These are phyloP conservation scores for Elongisporangium senticosum DNA, from an alignment of 352 stramenopile species.

Conservation along the genomic window DNA sequence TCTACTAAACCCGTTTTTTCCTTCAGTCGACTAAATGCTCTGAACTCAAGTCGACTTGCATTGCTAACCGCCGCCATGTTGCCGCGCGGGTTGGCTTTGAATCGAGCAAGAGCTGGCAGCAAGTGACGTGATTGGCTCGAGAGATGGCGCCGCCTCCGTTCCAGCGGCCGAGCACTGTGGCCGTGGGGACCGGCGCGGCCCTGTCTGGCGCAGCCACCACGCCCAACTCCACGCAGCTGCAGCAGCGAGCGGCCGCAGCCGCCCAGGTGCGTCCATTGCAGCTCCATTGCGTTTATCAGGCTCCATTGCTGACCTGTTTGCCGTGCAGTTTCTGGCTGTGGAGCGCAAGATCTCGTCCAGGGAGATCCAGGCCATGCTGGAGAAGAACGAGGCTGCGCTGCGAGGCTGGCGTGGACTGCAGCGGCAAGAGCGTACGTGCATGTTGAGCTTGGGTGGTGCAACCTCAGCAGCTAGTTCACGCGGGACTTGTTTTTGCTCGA, in stretches of 20 bases:
- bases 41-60: not conserved
- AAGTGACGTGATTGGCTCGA: constrained; percentile 13
- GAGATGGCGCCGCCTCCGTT: constrained; percentile 11
- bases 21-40: not conserved
- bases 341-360: constrained; percentile 48
- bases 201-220: not conserved
- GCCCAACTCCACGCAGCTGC: constrained; percentile 23
- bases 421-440: constrained; percentile 60
- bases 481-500: not conserved
- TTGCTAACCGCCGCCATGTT: not conserved
- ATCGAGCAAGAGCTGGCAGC: not conserved
- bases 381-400: constrained; percentile 81
- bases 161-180: constrained; percentile 7
- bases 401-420: constrained; percentile 69
- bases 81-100: not conserved
- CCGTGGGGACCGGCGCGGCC: not conserved
- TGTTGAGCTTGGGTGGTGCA: not conserved
- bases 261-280: constrained; percentile 29
- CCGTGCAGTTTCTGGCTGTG: constrained; percentile 20
- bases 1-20: too few species aligned
- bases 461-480: not conserved
- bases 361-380: constrained; percentile 80
- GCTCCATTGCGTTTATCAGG: not conserved
- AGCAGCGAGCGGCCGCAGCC: constrained; percentile 54
- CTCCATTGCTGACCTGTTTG: not conserved